A percentile compares a stretch with the other conserved stretches of the same genome.
Conservation (phyloP, 2,329 filamentous ascomycete genomes). For the Huntiella omanensis region DNA sequence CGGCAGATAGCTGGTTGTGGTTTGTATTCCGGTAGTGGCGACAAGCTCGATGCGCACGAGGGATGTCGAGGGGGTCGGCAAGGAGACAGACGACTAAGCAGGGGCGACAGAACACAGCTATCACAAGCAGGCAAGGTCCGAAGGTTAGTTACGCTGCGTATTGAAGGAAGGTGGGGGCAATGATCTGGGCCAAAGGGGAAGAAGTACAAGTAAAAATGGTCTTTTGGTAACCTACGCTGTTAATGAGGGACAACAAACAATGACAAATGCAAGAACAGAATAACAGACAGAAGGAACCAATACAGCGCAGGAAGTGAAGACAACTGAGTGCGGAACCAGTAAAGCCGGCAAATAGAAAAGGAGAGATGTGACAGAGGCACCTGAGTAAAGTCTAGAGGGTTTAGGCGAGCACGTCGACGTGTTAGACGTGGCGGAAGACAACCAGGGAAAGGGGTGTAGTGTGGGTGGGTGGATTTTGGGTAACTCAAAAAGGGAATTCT, state of each 20-base stretch:
- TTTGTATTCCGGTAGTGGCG: slow-evolving; percentile 1
- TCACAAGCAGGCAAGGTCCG: slow-evolving; percentile 1
- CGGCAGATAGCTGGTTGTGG: neutral
- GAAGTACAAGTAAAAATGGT: neutral
- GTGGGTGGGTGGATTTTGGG: neutral
- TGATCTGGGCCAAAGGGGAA: slow-evolving; percentile 7
- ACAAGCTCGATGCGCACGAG: slow-evolving; percentile 1
- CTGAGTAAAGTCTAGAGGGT: neutral
- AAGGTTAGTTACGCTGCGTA: no score
- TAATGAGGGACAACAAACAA: slow-evolving; percentile 5
- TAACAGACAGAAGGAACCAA: slow-evolving; percentile 13
- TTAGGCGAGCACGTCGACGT: slow-evolving; percentile 3
- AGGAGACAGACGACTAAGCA: neutral
- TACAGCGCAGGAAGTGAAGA: slow-evolving; percentile 3
- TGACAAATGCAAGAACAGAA: slow-evolving; percentile 6
- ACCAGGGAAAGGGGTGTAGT: slow-evolving; percentile 3
- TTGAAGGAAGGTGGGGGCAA: no score
- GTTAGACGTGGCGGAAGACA: neutral
- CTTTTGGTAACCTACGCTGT: no score
- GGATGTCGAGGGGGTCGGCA: neutral
- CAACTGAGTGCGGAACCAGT: neutral
- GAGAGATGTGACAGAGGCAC: slow-evolving; percentile 4
- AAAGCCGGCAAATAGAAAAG: slow-evolving; percentile 1
- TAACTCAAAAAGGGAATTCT: slow-evolving; percentile 4
- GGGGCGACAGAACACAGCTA: neutral